Evolutionary conservation across 306 rosid genomes (phyloP), one percentile per base, ranked within the genome.

Genomic region (Vicia faba): DNA sequence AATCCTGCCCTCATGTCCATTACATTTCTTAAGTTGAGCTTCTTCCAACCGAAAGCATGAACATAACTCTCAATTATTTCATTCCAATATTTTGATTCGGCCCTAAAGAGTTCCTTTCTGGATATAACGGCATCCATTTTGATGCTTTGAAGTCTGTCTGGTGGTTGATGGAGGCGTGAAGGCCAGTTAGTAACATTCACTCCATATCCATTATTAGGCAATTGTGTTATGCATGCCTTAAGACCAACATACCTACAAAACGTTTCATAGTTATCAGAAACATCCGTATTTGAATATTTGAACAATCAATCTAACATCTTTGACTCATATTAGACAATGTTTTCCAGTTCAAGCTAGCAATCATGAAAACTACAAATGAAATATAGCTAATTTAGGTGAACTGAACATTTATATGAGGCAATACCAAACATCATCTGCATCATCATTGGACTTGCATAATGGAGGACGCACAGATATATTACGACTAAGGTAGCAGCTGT

Each of bases 1-100:
- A 83, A 92, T 78, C 96, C 89, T 49, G 96, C 98, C 43, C 82
- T 87, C 98, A 87, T 85, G 76, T 92, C 98, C 86, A 89, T 71
- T 35, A 89, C 82, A 70, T 89, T 92, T 84, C 96, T 81, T 23
- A 89, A 69, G 43, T 74, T 74, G 49, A 75, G 74, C n/a, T 81
- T 79, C 68, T 78, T 80, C 96, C 95, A 89, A 57, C 62, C 88
- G 73, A 38, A 89, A 48, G 82, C 96, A 15, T 67, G 75, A 28
- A 87, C 70, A 64, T 89, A 92, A 70, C 87, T 83, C 0, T 70
- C 75, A 70, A 92, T 55, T 76, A 85, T 87, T 73, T 92, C 96
- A 65, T 71, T 65, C 98, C 98, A 92, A 74, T 87, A 92, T 60
- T 87, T 89, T 28, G 87, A 61, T 78, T 92, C 96, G 4, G 98